Conservation (phyloP, 805 yeast genomes). For the Ogataea degrootiae region DNA sequence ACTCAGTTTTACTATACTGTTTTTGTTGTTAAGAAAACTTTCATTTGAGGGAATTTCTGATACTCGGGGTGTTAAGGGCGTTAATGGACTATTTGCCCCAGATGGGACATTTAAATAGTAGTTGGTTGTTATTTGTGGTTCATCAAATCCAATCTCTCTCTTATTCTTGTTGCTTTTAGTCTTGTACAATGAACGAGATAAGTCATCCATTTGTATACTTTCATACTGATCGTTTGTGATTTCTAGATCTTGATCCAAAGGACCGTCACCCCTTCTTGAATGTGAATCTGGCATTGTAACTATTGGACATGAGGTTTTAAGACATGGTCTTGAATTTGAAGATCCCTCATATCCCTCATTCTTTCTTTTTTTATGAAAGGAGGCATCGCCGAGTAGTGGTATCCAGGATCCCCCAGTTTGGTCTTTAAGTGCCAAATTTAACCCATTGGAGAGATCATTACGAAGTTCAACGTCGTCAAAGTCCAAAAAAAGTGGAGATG, state of each 20-base stretch:
- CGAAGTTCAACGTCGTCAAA: slow-evolving; percentile 12
- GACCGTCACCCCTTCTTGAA: background rate
- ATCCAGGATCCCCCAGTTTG: slow-evolving; percentile 17
- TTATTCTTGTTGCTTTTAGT: background rate
- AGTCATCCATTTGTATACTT: slow-evolving; percentile 8
- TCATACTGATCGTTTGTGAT: background rate
- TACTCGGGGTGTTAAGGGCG: background rate
- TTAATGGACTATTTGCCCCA: background rate
- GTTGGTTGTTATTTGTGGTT: slow-evolving; percentile 3
- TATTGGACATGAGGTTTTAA: background rate
- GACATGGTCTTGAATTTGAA: background rate
- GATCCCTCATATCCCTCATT: background rate
- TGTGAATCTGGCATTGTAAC: background rate
- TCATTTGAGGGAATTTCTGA: background rate
- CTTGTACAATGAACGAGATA: background rate
- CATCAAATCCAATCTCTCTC: background rate
- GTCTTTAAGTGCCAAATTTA: slow-evolving; percentile 19
- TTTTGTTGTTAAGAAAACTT: background rate
- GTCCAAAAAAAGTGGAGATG: slow-evolving; percentile 2
- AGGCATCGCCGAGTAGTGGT: slow-evolving; percentile 10
- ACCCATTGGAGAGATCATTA: slow-evolving; percentile 17
- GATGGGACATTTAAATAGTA: slow-evolving; percentile 5
- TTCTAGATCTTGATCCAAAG: background rate
- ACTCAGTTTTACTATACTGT: background rate
- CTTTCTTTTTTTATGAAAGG: background rate